phyloP scores from a whole-genome alignment of 1,284 basidiomycete genomes.

The Ceratobasidium sp. region DNA sequence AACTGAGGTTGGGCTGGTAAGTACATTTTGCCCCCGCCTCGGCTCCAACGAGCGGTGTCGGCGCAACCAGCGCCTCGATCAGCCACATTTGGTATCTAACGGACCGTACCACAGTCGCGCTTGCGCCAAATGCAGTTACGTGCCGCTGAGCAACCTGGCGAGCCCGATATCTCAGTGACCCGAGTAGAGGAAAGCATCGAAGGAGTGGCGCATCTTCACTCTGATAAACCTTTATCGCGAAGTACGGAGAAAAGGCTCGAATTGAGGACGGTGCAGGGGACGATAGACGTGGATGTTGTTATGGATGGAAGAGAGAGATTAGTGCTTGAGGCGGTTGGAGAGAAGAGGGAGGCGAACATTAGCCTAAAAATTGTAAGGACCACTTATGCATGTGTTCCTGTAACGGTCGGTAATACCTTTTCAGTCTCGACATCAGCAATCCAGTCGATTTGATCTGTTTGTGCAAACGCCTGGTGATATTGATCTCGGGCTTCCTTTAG shows the following conservation, averaged over 20 bases:
- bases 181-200: constrained; percentile 35
- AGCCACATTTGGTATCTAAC: background rate
- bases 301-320: constrained; percentile 34
- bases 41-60: constrained; percentile 21
- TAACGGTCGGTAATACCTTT: background rate
- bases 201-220: constrained; percentile 37
- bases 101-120: constrained; percentile 15
- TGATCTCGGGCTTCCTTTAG: constrained; percentile 39
- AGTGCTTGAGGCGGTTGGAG: constrained; percentile 35
- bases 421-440: constrained; percentile 22
- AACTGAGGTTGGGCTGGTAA: constrained; percentile 41
- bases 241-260: constrained; percentile 27
- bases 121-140: constrained; percentile 38
- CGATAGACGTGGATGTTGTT: constrained; percentile 33
- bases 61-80: constrained; percentile 16
- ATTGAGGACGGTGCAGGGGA: constrained; percentile 18
- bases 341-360: constrained; percentile 34
- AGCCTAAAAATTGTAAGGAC: constrained; percentile 33
- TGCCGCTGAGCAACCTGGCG: constrained; percentile 38
- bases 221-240: constrained; percentile 33
- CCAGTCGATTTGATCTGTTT: constrained; percentile 29
- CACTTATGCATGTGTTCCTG: background rate
- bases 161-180: constrained; percentile 27
- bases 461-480: constrained; percentile 41
- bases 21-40: background rate